Evolutionary conservation across 192 early-diverging fungal genomes (phyloP), one percentile per base, ranked within the genome.

Genomic region (Linnemannia elongata): DNA sequence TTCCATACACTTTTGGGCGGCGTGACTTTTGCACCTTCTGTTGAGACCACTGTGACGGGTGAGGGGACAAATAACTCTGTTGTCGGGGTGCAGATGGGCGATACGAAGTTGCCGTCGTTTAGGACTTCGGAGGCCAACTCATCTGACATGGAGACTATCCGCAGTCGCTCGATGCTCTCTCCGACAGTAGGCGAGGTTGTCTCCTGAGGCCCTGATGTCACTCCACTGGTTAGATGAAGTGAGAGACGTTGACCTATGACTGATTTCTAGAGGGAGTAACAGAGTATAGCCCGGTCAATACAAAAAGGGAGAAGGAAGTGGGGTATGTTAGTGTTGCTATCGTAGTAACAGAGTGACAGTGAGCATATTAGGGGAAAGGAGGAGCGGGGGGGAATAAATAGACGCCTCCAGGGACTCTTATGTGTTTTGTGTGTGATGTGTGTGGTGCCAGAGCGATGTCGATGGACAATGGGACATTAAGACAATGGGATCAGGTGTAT

Each of bases 191-290:
- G 8, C 38, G 54, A n/a, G 18, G 63, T 13, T 41, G 68, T 72
- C 30, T 81, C 76, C 57, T 81, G 85, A 4, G 47, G 22, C 18
- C 41, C 69, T 35, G 35, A 45, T 69, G 74, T 79, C 15, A 55
- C 75, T 27, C 30, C 76, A 24, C 74, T 52, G 5, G 89, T 76
- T 30, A 90, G 77, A 76, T 87, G 79, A 47, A 94, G 82, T 6
- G 95, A 96, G 54, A 96, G 93, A 68, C 95, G 93, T 77, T 96
- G 95, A 10, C 97, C 96, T 33, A 97, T 94, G 8, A 94, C 90
- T 15, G 95, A 95, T 83, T 93, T 81, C 85, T 87, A 54, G 17
- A 39, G 33, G 52, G 27, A 6, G n/a, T 10, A 47, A 13, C 74
- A 75, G 39, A 52, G 13, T 15, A 13, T 27, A 60, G 24, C 39